Conservation (phyloP, 495 filamentous ascomycete species). For the Polyplosphaeria fusca region DNA sequence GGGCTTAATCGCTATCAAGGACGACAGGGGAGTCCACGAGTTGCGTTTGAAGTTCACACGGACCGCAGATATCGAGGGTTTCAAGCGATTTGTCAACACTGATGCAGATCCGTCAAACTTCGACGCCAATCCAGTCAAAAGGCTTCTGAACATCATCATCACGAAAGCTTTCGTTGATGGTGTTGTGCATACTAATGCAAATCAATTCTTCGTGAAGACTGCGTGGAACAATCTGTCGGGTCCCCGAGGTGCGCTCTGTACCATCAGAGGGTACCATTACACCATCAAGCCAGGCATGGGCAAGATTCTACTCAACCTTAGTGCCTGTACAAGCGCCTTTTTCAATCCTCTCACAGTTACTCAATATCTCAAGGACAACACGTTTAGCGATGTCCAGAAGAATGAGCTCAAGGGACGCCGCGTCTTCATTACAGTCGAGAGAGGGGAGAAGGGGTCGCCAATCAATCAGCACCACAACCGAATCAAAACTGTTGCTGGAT, state of each 20-base stretch:
- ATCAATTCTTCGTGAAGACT: not conserved
- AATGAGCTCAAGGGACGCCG: no score
- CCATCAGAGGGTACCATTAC: slow-evolving; percentile 6
- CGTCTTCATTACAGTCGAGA: no score
- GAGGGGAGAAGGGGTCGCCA: no score
- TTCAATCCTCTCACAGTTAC: not conserved
- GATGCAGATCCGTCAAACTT: not conserved
- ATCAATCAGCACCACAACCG: no score
- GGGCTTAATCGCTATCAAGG: not conserved
- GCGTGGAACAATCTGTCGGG: not conserved
- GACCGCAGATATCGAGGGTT: not conserved
- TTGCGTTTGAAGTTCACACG: not conserved
- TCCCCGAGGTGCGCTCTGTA: not conserved
- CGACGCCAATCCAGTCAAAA: not conserved
- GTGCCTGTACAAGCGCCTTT: slow-evolving; percentile 8
- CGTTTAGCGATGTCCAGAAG: no score
- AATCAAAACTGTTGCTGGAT: no score
- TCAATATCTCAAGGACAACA: no score
- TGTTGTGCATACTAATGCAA: not conserved
- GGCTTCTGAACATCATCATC: not conserved
- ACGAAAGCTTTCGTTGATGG: not conserved
- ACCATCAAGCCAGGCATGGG: slow-evolving; percentile 10
- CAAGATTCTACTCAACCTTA: slow-evolving; percentile 12
- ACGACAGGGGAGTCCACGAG: not conserved
- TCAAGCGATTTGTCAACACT: not conserved